Evolutionary conservation across 257 asterid species (phyloP), one percentile per base, ranked within the genome.

Genomic region (Mentha longifolia): DNA sequence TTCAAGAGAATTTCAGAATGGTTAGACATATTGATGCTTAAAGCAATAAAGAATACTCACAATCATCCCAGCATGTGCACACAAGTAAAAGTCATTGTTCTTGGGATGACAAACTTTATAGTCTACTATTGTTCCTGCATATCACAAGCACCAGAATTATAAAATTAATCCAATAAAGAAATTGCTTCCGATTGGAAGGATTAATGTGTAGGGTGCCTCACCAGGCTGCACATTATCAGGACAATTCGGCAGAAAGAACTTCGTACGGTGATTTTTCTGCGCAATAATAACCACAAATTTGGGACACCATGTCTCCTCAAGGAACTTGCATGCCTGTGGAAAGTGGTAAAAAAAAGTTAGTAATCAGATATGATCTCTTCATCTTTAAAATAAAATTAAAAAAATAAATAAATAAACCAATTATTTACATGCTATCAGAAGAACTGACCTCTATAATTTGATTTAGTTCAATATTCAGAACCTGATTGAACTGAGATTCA

Each of bases 221-320:
- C 97, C 96, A 62, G 96, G 96, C 54, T 82, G 97, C 49, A 92
- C 93, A 65, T 92, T 92, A 28, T 89, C 96, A 3, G 95, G 90
- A 62, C 92, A 77, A 41, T 77, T 80, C 5, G 88, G 68, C 84
- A 80, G 96, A 69, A 92, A 92, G 68, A 92, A 87, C 61, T 89
- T 89, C 0, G 97, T 92, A 22, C 87, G 97, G 65, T 92, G 97
- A 66, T 89, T 92, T 43, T 92, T 92, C 66, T 89, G 95, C 0
- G 97, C 97, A 65, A 92, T 74, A 49, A 92, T 87, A 11, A 87
- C 88, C 22, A 79, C 83, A 72, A 92, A 92, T 79, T 89, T 92
- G 37, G 97, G 96, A 0, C 63, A 57, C 96, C 97, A 92, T 1
- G 78, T 86, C 12, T 81, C 88, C 6, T 89, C 95, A 1, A 92